A percentile compares a stretch with the other conserved stretches of the same genome.
Conservation (phyloP, 2,329 filamentous ascomycete species). For the Verticillium nonalfalfae region DNA sequence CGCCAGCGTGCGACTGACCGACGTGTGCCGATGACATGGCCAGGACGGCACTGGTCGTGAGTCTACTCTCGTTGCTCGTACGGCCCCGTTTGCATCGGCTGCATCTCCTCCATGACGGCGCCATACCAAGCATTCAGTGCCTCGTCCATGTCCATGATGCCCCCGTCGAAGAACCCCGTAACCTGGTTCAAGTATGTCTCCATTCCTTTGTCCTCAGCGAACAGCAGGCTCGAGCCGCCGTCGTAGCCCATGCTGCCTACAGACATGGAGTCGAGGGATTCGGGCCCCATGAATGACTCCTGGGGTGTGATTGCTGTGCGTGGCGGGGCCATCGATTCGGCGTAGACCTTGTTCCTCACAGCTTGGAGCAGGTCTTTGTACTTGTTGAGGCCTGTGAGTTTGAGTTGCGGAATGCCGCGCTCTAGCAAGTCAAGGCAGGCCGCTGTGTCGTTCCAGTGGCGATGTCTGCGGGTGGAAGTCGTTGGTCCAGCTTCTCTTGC, state of each 20-base stretch:
- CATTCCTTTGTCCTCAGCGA: slow-evolving; percentile 5
- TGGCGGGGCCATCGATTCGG: background rate
- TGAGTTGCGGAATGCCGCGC: slow-evolving; percentile 3
- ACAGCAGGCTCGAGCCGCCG: slow-evolving; percentile 1
- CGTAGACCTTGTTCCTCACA: slow-evolving; percentile 10
- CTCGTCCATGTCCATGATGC: slow-evolving; percentile 9
- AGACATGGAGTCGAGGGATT: background rate
- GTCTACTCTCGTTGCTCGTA: no score
- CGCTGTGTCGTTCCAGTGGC: slow-evolving; percentile 8
- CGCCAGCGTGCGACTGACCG: no score
- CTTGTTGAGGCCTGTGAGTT: slow-evolving; percentile 1
- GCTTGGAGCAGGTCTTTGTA: slow-evolving; percentile 9
- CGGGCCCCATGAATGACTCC: background rate
- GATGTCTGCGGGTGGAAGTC: background rate
- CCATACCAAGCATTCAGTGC: slow-evolving; percentile 10
- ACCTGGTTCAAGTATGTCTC: slow-evolving; percentile 12
- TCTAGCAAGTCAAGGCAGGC: slow-evolving; percentile 10
- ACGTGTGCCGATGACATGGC: no score
- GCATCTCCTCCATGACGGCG: slow-evolving; percentile 9
- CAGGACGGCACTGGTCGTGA: no score
- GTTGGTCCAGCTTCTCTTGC: background rate
- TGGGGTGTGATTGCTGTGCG: background rate
- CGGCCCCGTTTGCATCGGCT: background rate
- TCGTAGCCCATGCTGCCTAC: background rate
- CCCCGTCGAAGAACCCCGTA: slow-evolving; percentile 8